Evolutionary conservation across 2,329 filamentous ascomycete genomes (phyloP).

Genomic region (Fusarium haematococcum): DNA sequence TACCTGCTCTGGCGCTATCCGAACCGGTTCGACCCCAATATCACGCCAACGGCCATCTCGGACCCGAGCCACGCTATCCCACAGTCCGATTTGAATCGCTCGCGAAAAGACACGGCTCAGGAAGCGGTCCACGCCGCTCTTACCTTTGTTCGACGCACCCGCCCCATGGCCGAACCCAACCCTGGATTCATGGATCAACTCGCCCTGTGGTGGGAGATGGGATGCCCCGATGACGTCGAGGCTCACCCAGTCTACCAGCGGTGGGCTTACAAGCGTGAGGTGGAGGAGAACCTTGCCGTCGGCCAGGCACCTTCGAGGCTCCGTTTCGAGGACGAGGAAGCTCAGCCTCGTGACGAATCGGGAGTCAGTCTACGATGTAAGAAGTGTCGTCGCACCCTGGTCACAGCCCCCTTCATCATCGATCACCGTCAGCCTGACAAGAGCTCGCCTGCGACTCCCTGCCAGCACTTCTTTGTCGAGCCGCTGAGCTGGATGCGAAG

Average conservation of each 20-base stretch:
- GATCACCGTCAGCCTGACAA: slow-evolving; percentile 63
- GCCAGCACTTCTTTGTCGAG: slow-evolving; percentile 91
- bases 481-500: slow-evolving; percentile 95
- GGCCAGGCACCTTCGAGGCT: slow-evolving; percentile 86
- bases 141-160: slow-evolving; percentile 73
- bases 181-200: slow-evolving; percentile 92
- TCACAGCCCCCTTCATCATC: slow-evolving; percentile 71
- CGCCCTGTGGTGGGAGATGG: slow-evolving; percentile 88
- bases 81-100: slow-evolving; percentile 30
- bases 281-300: slow-evolving; percentile 71
- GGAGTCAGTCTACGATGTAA: slow-evolving; percentile 76
- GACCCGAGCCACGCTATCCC: slow-evolving; percentile 21
- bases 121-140: slow-evolving; percentile 73
- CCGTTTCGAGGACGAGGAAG: slow-evolving; percentile 82
- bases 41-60: slow-evolving; percentile 43
- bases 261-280: slow-evolving; percentile 68
- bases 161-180: slow-evolving; percentile 89
- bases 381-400: slow-evolving; percentile 81
- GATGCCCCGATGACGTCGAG: slow-evolving; percentile 75
- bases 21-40: slow-evolving; percentile 60
- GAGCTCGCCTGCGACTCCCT: slow-evolving; percentile 53
- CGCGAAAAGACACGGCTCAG: slow-evolving; percentile 51
- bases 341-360: slow-evolving; percentile 51
- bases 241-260: slow-evolving; percentile 83
- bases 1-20: slow-evolving; percentile 82